Conservation (phyloP, 202 grass and related monocot genomes). For the Saccharum hybrid region DNA sequence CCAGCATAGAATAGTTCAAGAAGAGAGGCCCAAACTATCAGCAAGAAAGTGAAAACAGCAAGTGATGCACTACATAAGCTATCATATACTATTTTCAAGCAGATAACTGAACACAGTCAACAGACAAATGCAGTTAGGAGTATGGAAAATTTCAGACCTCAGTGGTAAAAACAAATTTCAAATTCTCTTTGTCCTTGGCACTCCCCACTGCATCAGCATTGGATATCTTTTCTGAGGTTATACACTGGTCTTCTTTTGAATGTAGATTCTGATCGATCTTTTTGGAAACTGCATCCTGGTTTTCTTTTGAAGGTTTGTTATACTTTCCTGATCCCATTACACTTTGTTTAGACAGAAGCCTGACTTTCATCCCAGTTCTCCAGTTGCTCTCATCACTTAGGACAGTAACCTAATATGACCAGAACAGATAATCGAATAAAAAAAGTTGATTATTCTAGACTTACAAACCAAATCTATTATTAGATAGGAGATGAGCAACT, state of each 20-base stretch:
- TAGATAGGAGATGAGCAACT: slow-evolving; percentile 52
- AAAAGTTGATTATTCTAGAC: slow-evolving; percentile 28
- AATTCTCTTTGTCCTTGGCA: slow-evolving; percentile 44
- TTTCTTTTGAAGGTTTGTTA: slow-evolving; percentile 51
- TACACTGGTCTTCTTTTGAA: slow-evolving; percentile 44
- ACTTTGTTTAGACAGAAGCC: slow-evolving; percentile 59
- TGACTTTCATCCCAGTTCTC: slow-evolving; percentile 88
- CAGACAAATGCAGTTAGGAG: slow-evolving; percentile 1
- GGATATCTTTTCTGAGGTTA: slow-evolving; percentile 37
- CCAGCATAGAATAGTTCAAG: slow-evolving; percentile 20
- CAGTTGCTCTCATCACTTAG: slow-evolving; percentile 90
- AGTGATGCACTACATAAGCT: neutral
- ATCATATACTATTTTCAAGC: neutral
- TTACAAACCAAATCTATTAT: slow-evolving; percentile 17
- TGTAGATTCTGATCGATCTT: slow-evolving; percentile 47
- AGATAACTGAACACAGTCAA: slow-evolving; percentile 16
- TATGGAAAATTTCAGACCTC: slow-evolving; percentile 43
- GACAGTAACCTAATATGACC: slow-evolving; percentile 57
- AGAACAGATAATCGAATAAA: slow-evolving; percentile 24
- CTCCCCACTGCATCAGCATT: slow-evolving; percentile 32
- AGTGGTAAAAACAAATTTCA: slow-evolving; percentile 35
- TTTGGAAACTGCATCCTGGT: slow-evolving; percentile 42
- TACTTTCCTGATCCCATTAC: slow-evolving; percentile 33
- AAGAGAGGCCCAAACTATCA: slow-evolving; percentile 22
- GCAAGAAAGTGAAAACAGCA: slow-evolving; percentile 31